Base-by-base conservation (phyloP, 2,329 filamentous ascomycete genomes). In the Cordyceps militaris region DNA sequence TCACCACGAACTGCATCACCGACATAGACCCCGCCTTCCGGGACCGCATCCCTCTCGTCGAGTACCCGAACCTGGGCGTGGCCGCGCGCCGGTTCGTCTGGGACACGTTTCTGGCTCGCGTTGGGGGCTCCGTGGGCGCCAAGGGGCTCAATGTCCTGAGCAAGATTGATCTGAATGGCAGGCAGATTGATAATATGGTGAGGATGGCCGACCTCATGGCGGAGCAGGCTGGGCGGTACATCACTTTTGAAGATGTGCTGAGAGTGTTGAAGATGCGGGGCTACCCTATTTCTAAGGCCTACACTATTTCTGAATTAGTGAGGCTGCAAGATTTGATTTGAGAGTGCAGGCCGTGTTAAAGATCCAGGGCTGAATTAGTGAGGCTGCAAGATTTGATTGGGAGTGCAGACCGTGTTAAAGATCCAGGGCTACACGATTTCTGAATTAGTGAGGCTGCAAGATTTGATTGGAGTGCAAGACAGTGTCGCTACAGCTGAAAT, bases 1-100 rank as follows among this genome's bases (percentile, higher is more conserved):
- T 96, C 21, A 96, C 91, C 0, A 96, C 91, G 2, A 96, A 96
- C 68, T 84, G 91, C 1, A 89, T 95, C 1, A 82, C 87, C 74
- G 92, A 88, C 0, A 95, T 96, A 66, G 91, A 96, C 64, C 89
- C 94, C 60, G 91, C 91, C 0, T 96, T 96, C 77, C 88, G 94
- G 67, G 89, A 85, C 9, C 83, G 91, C 21, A 95, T 95, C 60
- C 90, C 96, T 69, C 86, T 96, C 63, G 89, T 96, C 9, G 80
- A 88, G 28, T 96, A 96, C 71, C 88, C 88, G 32, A 84, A 87
- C 52, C 79, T 96, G 8, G 85, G 84, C 38, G 70, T 74, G 4
- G 86, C 86, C 65, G 90, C 91, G 10, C 88, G 88, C 72, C 86
- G 85, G 64, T 79, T 83, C 60, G 88, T 96, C 48, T 96, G 93